Evolutionary conservation across 345 rosid species (phyloP).

Genomic region (Hypericum androsaemum): DNA sequence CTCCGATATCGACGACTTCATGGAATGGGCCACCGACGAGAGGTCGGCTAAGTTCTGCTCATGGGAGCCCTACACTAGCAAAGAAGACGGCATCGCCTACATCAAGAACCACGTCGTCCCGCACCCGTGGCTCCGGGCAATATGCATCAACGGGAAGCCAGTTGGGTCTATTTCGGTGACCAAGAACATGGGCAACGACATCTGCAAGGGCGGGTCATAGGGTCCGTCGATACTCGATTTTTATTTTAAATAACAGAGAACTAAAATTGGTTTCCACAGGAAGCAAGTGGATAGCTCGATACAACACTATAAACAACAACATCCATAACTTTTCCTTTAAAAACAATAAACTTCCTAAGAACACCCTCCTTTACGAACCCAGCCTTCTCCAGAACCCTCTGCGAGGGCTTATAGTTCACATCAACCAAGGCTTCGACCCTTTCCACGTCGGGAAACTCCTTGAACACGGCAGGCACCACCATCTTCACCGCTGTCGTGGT

Average conservation of each 20-base stretch:
- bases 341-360: not conserved
- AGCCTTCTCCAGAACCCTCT: constrained; percentile 9
- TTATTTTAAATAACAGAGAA: too few species aligned
- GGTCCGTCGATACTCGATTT: constrained; percentile 42
- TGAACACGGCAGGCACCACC: not conserved
- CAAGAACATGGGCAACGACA: constrained; percentile 25
- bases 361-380: constrained; percentile 7
- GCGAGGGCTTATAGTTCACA: constrained; percentile 1
- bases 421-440: constrained; percentile 6
- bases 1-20: constrained; percentile 47
- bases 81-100: constrained; percentile 33
- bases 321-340: not conserved
- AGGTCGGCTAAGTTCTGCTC: constrained; percentile 41
- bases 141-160: constrained; percentile 41
- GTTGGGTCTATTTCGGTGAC: constrained; percentile 46
- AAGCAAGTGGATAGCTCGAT: too few species aligned
- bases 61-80: constrained; percentile 42
- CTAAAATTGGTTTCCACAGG: not conserved
- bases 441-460: constrained; percentile 2
- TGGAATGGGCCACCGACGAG: constrained; percentile 55
- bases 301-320: constrained; percentile 3
- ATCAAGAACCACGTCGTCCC: constrained; percentile 20
- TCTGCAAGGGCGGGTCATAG: constrained; percentile 46
- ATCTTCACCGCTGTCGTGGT: constrained; percentile 4
- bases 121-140: constrained; percentile 60